Percentiles rank a stretch among this genome's conserved stretches.
These are phyloP conservation scores for Brassica balearica DNA, from an alignment of 441 rosid genomes.

Conservation along the genomic window DNA sequence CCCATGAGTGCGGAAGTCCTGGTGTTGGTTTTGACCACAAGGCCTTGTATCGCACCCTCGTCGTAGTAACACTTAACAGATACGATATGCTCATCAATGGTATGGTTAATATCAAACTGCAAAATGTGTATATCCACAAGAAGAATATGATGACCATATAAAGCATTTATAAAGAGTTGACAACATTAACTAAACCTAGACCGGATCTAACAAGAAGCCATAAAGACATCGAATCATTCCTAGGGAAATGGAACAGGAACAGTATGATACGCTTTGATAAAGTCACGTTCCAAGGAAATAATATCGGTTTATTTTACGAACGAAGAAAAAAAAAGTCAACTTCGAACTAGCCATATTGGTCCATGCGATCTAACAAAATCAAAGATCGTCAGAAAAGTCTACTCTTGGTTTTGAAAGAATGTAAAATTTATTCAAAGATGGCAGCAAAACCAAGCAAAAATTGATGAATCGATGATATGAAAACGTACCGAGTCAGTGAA, in stretches of 20 bases:
- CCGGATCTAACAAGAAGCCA: not conserved
- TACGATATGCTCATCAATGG: not conserved
- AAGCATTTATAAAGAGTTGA: not conserved
- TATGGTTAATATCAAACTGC: conserved; percentile 32
- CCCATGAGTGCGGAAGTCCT: conserved; percentile 23
- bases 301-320: not conserved
- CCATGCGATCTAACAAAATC: not conserved
- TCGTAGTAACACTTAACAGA: conserved; percentile 18
- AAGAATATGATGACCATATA: not conserved
- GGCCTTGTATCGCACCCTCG: not conserved
- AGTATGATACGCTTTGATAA: not conserved
- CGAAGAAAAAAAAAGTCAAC: not conserved
- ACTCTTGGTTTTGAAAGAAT: not conserved
- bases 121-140: not conserved
- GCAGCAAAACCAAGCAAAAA: not conserved
- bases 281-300: not conserved
- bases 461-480: not conserved
- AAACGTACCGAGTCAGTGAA: conserved; percentile 9
- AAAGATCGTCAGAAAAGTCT: not conserved
- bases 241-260: not conserved
- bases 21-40: conserved; percentile 19
- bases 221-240: not conserved
- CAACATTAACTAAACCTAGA: not conserved
- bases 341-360: not conserved
- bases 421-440: not conserved